phyloP scores from a whole-genome alignment of 129 eudicot species.

The Ambrosia trifida region DNA sequence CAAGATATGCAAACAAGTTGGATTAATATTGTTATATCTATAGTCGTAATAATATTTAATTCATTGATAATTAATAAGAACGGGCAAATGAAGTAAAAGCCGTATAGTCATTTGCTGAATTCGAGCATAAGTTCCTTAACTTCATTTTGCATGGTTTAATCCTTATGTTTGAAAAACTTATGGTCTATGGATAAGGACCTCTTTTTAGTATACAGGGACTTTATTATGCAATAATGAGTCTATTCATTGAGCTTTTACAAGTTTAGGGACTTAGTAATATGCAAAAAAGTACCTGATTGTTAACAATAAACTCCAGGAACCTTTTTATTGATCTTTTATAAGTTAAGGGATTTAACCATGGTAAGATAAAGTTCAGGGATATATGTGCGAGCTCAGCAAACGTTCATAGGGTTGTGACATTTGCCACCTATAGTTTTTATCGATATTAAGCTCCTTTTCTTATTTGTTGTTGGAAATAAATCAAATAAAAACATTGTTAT shows the following conservation, averaged over 20 bases:
- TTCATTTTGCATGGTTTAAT: neutral
- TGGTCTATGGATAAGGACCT: neutral
- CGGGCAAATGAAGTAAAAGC: neutral
- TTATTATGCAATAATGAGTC: neutral
- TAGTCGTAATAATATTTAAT: neutral
- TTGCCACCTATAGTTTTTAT: neutral
- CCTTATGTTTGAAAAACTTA: neutral
- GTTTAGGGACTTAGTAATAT: neutral
- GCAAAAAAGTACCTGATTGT: neutral
- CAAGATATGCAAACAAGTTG: neutral
- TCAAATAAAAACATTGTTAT: neutral
- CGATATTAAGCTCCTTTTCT: constrained; percentile 11
- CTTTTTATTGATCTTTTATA: neutral
- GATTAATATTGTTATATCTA: neutral
- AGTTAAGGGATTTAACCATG: neutral
- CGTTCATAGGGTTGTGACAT: neutral
- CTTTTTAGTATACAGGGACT: neutral
- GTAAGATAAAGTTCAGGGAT: neutral
- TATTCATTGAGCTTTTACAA: neutral
- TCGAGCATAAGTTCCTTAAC: neutral
- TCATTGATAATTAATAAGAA: neutral
- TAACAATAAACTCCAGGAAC: neutral
- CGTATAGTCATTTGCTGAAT: neutral
- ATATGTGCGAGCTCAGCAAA: too few relatives aligned
- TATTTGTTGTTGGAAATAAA: neutral